Evolutionary conservation across 106 monocot genomes (phyloP).

Genomic region (Alisma plantagoaquatica): DNA sequence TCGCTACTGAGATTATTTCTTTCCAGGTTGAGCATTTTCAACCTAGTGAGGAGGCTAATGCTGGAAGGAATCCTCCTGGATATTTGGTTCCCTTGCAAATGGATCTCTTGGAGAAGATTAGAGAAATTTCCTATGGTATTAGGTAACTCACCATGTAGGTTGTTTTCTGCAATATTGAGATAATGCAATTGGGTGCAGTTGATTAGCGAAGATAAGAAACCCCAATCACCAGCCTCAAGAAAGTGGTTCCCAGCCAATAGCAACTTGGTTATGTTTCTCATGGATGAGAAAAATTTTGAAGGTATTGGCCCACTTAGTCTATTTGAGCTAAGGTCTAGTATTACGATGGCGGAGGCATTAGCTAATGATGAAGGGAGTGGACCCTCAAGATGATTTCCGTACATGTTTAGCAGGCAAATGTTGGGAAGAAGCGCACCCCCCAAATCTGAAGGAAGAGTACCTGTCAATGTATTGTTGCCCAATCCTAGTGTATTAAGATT

Average conservation of each 20-base stretch:
- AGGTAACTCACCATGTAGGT: conserved; percentile 2
- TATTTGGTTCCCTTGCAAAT: not conserved
- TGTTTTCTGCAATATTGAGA: not conserved
- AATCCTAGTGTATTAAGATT: not conserved
- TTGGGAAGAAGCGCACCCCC: conserved; percentile 1
- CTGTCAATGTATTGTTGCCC: not conserved
- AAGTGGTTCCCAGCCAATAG: conserved; percentile 8
- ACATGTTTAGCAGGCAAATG: conserved; percentile 2
- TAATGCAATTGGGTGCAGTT: conserved; percentile 6
- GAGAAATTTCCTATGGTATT: conserved; percentile 13
- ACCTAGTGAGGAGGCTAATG: conserved; percentile 5
- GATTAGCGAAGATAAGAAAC: conserved; percentile 11
- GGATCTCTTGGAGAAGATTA: not conserved
- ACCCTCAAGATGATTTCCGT: not conserved
- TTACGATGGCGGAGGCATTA: not conserved
- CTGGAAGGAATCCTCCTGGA: conserved; percentile 4
- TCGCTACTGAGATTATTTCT: not conserved
- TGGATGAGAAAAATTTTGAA: not conserved
- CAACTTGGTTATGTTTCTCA: conserved; percentile 1
- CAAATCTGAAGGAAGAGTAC: conserved; percentile 3
- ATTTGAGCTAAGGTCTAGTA: not conserved
- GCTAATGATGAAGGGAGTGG: not conserved
- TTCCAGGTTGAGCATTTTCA: not conserved
- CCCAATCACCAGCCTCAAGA: conserved; percentile 24
- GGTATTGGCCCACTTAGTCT: not conserved